Evolutionary conservation across 257 asterid genomes (phyloP).

Genomic region (Asclepias syriaca): DNA sequence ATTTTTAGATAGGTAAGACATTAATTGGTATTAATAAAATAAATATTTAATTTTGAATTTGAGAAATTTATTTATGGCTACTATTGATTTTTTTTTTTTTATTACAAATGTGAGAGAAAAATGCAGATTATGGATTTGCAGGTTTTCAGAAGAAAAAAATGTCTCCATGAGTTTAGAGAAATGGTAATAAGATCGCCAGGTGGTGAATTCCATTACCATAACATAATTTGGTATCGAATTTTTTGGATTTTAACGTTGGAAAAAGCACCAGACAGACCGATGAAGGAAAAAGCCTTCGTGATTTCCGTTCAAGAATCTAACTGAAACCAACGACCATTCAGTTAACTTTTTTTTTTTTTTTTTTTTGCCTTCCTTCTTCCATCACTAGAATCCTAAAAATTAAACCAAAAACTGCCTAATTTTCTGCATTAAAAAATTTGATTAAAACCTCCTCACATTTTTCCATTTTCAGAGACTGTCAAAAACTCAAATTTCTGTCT

Average conservation of each 20-base stretch:
- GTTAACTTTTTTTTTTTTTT: background rate
- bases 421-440: too few species aligned
- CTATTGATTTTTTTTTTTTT: too few species aligned
- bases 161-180: background rate
- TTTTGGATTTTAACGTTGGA: conserved; percentile 19
- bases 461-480: conserved; percentile 1
- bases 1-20: background rate
- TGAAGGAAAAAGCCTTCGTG: conserved; percentile 1
- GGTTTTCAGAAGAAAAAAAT: background rate
- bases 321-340: conserved; percentile 23
- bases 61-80: background rate
- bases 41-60: too few species aligned
- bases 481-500: background rate
- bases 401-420: background rate
- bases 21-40: background rate
- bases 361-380: background rate
- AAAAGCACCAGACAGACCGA: conserved; percentile 15
- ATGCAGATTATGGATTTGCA: background rate
- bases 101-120: background rate
- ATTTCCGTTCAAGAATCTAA: conserved; percentile 17
- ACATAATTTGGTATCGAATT: conserved; percentile 15
- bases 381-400: conserved; percentile 1
- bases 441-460: background rate
- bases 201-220: conserved; percentile 12
- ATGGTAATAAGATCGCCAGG: background rate